These are phyloP conservation scores for Fusarium virguliforme DNA, from an alignment of 2,329 filamentous ascomycete genomes.

Conservation along the genomic window DNA sequence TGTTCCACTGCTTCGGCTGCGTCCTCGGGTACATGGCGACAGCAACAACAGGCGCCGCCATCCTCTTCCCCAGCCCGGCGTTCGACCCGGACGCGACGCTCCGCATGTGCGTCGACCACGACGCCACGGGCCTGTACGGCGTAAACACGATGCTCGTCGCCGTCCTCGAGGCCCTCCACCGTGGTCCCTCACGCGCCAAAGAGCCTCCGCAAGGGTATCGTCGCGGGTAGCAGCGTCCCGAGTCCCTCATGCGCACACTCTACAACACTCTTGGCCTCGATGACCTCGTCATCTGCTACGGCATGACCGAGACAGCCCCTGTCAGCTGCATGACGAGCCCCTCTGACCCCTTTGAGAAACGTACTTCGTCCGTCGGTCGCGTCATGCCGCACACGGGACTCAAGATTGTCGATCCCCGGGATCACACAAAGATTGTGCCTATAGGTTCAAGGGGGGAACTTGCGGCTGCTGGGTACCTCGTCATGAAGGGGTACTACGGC, in stretches of 20 bases:
- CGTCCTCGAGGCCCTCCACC: slow-evolving; percentile 82
- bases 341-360: slow-evolving; percentile 79
- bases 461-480: slow-evolving; percentile 85
- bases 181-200: slow-evolving; percentile 46
- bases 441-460: slow-evolving; percentile 83
- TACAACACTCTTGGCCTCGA: slow-evolving; percentile 82
- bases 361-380: slow-evolving; percentile 83
- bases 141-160: slow-evolving; percentile 96
- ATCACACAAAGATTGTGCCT: slow-evolving; percentile 73
- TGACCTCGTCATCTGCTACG: slow-evolving; percentile 94
- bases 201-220: slow-evolving; percentile 87
- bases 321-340: slow-evolving; percentile 88
- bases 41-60: slow-evolving; percentile 82
- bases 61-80: slow-evolving; percentile 88
- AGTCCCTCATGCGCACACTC: slow-evolving; percentile 83
- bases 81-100: slow-evolving; percentile 86
- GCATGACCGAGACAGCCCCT: slow-evolving; percentile 92
- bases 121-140: slow-evolving; percentile 81
- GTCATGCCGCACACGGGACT: slow-evolving; percentile 84
- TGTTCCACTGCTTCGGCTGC: slow-evolving; percentile 93
- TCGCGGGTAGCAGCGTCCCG: slow-evolving; percentile 87
- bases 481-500: slow-evolving; percentile 94
- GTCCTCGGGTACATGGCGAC: slow-evolving; percentile 98
- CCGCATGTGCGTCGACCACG: slow-evolving; percentile 67
- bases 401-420: slow-evolving; percentile 81